These are phyloP conservation scores for Citrus cavaleriei DNA, from an alignment of 345 rosid genomes.

Conservation along the genomic window DNA sequence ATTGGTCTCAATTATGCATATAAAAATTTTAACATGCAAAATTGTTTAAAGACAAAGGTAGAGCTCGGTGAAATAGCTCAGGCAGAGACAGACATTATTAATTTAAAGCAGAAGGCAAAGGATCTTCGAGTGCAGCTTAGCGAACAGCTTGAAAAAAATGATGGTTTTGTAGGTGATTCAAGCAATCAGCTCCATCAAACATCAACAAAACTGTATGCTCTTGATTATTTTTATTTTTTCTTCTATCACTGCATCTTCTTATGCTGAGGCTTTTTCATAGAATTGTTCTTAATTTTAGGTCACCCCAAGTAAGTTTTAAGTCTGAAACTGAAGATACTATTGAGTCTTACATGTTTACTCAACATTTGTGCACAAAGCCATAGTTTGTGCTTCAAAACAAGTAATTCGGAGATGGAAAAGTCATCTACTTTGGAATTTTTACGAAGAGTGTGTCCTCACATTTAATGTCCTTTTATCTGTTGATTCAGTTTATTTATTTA, in stretches of 20 bases:
- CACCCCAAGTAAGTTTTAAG: neutral
- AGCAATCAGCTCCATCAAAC: slow-evolving; percentile 24
- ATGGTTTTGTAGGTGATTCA: slow-evolving; percentile 34
- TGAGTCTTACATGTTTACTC: neutral
- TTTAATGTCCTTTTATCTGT: neutral
- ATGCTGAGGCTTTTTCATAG: neutral
- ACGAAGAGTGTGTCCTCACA: neutral
- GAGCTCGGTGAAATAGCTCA: slow-evolving; percentile 61
- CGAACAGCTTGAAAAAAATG: slow-evolving; percentile 37
- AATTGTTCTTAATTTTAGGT: neutral
- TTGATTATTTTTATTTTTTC: slow-evolving; percentile 5
- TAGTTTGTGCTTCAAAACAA: neutral
- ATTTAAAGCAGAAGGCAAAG: slow-evolving; percentile 58
- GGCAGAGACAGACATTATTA: slow-evolving; percentile 57
- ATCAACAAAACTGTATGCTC: slow-evolving; percentile 42
- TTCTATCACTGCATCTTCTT: neutral
- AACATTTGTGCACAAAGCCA: neutral
- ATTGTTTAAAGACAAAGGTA: slow-evolving; percentile 47
- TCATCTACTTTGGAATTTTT: neutral
- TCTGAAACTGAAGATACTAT: too few species aligned
- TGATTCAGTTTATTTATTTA: slow-evolving; percentile 8
- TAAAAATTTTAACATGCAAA: slow-evolving; percentile 21
- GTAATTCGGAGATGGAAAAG: neutral
- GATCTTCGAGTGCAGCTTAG: slow-evolving; percentile 51
- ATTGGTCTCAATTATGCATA: slow-evolving; percentile 13